Evolutionary conservation across 192 early-diverging fungal species (phyloP).

Genomic region (Umbelopsis isabellina): DNA sequence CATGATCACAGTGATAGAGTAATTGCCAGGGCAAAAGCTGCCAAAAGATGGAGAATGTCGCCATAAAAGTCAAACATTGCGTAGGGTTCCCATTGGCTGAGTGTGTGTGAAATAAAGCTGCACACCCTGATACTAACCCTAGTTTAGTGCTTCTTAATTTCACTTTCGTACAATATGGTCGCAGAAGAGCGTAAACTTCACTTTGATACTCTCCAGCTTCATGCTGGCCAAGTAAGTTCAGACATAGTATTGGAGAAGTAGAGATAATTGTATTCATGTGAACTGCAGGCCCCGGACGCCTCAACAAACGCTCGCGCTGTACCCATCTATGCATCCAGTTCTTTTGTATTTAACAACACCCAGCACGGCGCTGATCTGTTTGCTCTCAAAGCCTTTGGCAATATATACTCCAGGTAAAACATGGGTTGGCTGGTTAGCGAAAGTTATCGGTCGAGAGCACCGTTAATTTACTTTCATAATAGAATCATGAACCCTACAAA

Average conservation of each 20-base stretch:
- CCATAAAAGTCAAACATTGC: no score
- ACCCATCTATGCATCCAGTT: conserved; percentile 90
- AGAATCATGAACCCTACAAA: conserved; percentile 79
- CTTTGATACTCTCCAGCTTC: conserved; percentile 93
- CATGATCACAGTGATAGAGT: no score
- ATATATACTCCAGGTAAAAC: conserved; percentile 83
- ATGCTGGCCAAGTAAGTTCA: conserved; percentile 66
- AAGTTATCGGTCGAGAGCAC: neutral
- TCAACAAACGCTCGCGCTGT: conserved; percentile 81
- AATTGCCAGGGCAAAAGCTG: no score
- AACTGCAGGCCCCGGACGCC: conserved; percentile 42
- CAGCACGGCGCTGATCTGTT: conserved; percentile 86
- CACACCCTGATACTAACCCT: neutral
- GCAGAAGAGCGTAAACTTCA: conserved; percentile 44
- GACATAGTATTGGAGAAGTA: conserved; percentile 18
- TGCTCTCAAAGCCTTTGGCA: conserved; percentile 69
- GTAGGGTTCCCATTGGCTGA: no score
- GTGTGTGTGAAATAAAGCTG: neutral
- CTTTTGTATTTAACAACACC: conserved; percentile 81
- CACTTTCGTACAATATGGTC: neutral
- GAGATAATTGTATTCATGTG: neutral
- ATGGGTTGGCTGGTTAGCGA: neutral
- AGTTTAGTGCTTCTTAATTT: neutral
- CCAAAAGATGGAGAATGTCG: no score
- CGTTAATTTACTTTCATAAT: neutral